Percentiles rank a stretch among this genome's conserved stretches.
These are phyloP conservation scores for Bipolaris victoriae DNA, from an alignment of 2,329 filamentous ascomycete genomes.

Conservation along the genomic window DNA sequence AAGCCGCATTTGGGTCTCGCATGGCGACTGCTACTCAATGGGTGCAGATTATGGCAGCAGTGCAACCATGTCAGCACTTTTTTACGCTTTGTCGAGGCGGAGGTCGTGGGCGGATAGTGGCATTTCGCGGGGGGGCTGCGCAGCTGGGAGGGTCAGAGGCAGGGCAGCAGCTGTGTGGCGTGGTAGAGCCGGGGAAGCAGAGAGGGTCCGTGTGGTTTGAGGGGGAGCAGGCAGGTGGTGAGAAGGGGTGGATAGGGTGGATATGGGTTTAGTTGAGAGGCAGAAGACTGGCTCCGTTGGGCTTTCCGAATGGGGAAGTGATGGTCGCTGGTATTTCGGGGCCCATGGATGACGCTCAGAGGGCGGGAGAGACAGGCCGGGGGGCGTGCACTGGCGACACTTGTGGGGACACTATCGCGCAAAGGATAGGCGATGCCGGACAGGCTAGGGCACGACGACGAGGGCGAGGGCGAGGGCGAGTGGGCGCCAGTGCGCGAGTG, in stretches of 20 bases:
- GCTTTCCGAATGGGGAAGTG: slow-evolving; percentile 20
- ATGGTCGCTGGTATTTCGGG: slow-evolving; percentile 25
- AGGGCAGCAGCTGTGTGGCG: not conserved
- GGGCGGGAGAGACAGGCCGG: slow-evolving; percentile 20
- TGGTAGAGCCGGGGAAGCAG: not conserved
- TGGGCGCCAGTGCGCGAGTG: not conserved
- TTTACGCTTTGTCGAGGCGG: slow-evolving; percentile 18
- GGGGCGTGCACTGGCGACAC: slow-evolving; percentile 7
- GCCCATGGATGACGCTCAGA: slow-evolving; percentile 25
- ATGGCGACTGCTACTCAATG: slow-evolving; percentile 37
- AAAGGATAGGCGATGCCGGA: slow-evolving; percentile 6
- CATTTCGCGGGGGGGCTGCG: slow-evolving; percentile 34
- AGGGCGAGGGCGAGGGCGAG: too few species aligned
- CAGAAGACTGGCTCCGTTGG: slow-evolving; percentile 21
- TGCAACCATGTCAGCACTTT: slow-evolving; percentile 42
- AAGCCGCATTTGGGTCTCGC: slow-evolving; percentile 34
- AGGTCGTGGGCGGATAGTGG: slow-evolving; percentile 26
- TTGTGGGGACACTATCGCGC: slow-evolving; percentile 20
- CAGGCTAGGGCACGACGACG: too few species aligned
- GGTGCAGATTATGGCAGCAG: slow-evolving; percentile 37
- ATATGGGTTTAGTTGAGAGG: slow-evolving; percentile 27
- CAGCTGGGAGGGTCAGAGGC: not conserved
- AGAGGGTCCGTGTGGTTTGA: not conserved
- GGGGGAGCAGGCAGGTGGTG: slow-evolving; percentile 7
- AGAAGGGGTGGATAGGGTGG: slow-evolving; percentile 10